Base-by-base conservation (phyloP, 805 yeast species). In the Wickerhamiella brachini region DNA sequence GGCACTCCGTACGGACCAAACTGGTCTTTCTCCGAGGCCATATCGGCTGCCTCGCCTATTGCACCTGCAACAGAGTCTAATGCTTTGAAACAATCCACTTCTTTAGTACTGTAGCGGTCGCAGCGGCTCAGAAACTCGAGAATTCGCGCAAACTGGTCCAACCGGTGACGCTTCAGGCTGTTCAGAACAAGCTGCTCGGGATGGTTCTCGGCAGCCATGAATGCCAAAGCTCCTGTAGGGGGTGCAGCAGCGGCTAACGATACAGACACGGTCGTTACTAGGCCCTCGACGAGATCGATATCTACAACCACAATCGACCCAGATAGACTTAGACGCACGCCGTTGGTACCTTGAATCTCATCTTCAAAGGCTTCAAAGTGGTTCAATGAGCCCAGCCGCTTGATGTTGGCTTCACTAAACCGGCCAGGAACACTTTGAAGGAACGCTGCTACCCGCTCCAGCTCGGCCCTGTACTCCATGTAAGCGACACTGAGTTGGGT, bases 321-420 rank as follows among this genome's bases (percentile, higher is more conserved):
- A 2, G 70, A 67, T 3, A 68, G 56, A 22, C 69, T 64, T 21
- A 68, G 56, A 5, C 71, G 57, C 31, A 60, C 64, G 26, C 57
- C 57, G 4, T 52, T 52, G 39, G 47, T 50, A 20, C 41, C 41
- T 15, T 15, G 41, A 24, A 53, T 17, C 42, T 53, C 53, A 37
- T 68, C 72, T 45, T 68, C 69, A 49, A 68, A 68, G 2, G 68
- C 62, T 49, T 68, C 72, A 18, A 68, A 64, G 58, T 61, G 65
- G 45, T 64, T 56, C 10, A 54, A 49, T 10, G 55, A 51, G 8
- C 70, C 72, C 15, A 68, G 52, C 26, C 62, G 57, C 24, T 60
- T 59, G 12, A 68, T 62, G 23, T 69, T 71, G 1, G 52, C 55
- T 50, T 66, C 68, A 12, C 65, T 60, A 29, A 66, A 60, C 23